Conservation (phyloP, 345 rosid species). For the Cardamine resedifolia region DNA sequence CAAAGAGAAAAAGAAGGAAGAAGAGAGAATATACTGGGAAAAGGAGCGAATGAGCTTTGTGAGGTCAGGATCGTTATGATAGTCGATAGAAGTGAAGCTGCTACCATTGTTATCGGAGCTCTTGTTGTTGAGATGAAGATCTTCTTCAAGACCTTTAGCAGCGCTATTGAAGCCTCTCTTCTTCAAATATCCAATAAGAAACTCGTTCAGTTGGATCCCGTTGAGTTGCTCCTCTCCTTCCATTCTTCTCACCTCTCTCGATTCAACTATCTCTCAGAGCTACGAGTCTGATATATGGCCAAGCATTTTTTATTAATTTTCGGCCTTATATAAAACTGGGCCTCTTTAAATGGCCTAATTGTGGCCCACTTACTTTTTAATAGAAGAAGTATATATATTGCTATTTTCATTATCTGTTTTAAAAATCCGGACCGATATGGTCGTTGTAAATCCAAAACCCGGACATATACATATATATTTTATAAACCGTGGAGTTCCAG, state of each 20-base stretch:
- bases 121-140: constrained; percentile 52
- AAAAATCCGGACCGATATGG: too few species aligned
- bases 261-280: constrained; percentile 1
- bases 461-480: too few species aligned
- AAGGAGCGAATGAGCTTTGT: constrained; percentile 68
- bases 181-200: constrained; percentile 75
- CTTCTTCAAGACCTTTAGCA: constrained; percentile 45
- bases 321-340: neutral
- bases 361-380: neutral
- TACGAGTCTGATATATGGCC: neutral
- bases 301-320: neutral
- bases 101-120: constrained; percentile 24
- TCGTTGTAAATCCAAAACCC: too few species aligned
- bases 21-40: constrained; percentile 51
- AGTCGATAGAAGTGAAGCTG: constrained; percentile 40
- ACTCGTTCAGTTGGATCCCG: constrained; percentile 41
- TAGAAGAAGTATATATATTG: too few species aligned
- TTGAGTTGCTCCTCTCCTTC: constrained; percentile 48
- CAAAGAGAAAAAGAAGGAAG: neutral
- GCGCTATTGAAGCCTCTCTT: constrained; percentile 85
- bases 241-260: constrained; percentile 42
- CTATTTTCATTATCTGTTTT: too few species aligned
- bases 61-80: constrained; percentile 71
- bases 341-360: neutral
- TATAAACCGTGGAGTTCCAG: too few species aligned